Conservation (phyloP, 1,284 basidiomycete species). For the Cutaneotrichosporon spelunceum region DNA sequence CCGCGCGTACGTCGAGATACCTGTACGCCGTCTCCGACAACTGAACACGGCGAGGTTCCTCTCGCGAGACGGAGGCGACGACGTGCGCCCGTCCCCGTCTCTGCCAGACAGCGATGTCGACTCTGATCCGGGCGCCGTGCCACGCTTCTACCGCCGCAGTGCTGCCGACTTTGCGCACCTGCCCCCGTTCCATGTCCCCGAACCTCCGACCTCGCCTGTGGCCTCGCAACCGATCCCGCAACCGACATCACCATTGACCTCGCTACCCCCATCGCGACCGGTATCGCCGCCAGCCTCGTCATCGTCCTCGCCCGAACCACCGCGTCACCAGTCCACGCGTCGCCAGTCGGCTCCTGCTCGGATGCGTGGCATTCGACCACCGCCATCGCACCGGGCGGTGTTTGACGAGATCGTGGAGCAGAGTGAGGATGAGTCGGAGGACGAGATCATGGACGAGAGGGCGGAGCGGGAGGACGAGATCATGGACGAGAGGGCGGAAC, state of each 20-base stretch:
- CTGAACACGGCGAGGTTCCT: too few species aligned
- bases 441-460: background rate
- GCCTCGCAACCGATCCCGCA: background rate
- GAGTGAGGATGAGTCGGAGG: background rate
- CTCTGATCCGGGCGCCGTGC: background rate
- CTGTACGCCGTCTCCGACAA: background rate
- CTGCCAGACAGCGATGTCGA: background rate
- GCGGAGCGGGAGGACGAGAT: background rate
- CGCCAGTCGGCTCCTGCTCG: background rate
- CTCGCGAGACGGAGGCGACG: background rate
- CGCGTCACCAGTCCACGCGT: too few species aligned
- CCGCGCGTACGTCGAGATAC: background rate
- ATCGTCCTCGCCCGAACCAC: background rate
- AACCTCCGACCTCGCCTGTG: background rate
- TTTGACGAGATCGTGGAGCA: background rate
- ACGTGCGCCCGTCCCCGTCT: background rate
- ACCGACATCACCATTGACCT: background rate
- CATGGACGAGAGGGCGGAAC: background rate
- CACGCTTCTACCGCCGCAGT: background rate
- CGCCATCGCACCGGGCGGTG: background rate
- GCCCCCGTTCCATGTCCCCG: background rate
- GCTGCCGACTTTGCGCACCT: background rate
- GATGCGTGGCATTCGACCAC: background rate
- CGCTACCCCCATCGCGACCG: background rate
- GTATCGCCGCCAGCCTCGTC: background rate